Evolutionary conservation across 2,329 filamentous ascomycete genomes (phyloP).

Genomic region (Xylariomycetidae sp.): DNA sequence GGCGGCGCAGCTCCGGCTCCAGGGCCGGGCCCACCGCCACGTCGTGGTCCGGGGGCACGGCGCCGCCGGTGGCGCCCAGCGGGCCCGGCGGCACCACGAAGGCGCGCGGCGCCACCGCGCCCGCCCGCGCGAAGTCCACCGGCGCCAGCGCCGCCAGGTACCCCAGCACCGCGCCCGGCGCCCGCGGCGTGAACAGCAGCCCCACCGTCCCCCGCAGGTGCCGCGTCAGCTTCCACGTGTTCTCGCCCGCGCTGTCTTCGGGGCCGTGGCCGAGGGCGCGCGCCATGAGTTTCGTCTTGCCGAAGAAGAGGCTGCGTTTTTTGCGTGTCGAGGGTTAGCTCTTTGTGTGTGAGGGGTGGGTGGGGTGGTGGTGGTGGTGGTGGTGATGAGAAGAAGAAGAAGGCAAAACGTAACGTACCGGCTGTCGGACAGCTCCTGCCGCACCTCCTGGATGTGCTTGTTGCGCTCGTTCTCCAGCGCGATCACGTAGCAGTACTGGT

Average conservation of each 20-base stretch:
- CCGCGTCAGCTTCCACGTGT: slow-evolving; percentile 62
- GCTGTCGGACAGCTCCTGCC: slow-evolving; percentile 77
- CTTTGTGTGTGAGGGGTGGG: slow-evolving; percentile 2
- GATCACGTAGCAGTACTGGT: slow-evolving; percentile 90
- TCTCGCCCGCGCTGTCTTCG: slow-evolving; percentile 74
- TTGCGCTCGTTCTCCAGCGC: slow-evolving; percentile 97
- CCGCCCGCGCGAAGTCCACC: slow-evolving; percentile 87
- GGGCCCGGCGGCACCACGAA: slow-evolving; percentile 80
- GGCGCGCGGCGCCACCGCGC: slow-evolving; percentile 63
- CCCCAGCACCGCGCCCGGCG: slow-evolving; percentile 56
- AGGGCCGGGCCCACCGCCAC: slow-evolving; percentile 80
- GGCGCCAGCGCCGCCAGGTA: slow-evolving; percentile 70
- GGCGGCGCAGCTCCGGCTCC: slow-evolving; percentile 82
- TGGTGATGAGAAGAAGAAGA: background rate
- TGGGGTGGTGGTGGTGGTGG: background rate
- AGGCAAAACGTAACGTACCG: slow-evolving; percentile 49
- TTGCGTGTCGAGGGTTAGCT: slow-evolving; percentile 10
- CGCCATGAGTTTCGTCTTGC: slow-evolving; percentile 98
- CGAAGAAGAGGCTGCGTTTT: slow-evolving; percentile 76
- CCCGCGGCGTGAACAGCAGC: slow-evolving; percentile 81
- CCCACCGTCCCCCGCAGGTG: slow-evolving; percentile 80
- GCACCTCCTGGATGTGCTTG: slow-evolving; percentile 87
- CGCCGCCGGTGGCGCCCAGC: slow-evolving; percentile 74
- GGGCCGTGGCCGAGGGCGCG: slow-evolving; percentile 78
- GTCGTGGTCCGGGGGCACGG: slow-evolving; percentile 74